Percentiles rank a stretch among this genome's conserved stretches.
Conservation (phyloP, 2,329 filamentous ascomycete species). For the Didymella sp. region DNA sequence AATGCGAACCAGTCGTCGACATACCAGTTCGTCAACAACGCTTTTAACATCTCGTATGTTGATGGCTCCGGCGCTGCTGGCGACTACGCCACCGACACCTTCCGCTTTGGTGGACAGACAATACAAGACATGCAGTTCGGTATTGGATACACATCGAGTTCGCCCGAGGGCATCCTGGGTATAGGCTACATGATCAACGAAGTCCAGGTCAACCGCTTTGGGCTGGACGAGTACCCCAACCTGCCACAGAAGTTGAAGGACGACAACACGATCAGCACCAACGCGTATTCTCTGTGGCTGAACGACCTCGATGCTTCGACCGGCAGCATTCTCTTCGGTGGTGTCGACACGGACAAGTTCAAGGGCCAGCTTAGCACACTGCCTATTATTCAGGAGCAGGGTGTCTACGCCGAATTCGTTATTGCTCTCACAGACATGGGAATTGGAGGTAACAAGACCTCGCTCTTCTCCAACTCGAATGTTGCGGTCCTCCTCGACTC, state of each 20-base stretch:
- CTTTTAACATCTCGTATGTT: conserved; percentile 88
- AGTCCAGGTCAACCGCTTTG: conserved; percentile 68
- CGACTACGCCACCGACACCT: conserved; percentile 79
- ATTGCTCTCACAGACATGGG: conserved; percentile 60
- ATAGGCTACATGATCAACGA: conserved; percentile 85
- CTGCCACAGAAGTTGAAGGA: conserved; percentile 70
- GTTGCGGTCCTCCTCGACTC: conserved; percentile 74
- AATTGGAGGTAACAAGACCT: conserved; percentile 51
- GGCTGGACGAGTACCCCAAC: conserved; percentile 61
- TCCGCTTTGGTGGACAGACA: conserved; percentile 64
- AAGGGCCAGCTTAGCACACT: conserved; percentile 67
- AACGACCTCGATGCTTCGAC: conserved; percentile 66
- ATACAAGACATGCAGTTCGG: conserved; percentile 72
- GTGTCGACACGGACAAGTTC: conserved; percentile 80
- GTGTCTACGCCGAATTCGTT: conserved; percentile 61
- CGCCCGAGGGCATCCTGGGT: conserved; percentile 76
- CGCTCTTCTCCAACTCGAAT: conserved; percentile 52
- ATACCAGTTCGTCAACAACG: conserved; percentile 73
- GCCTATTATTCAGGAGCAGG: conserved; percentile 60
- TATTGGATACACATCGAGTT: conserved; percentile 69
- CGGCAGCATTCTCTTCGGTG: conserved; percentile 79
- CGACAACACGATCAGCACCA: conserved; percentile 66
- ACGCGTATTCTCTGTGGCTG: conserved; percentile 73
- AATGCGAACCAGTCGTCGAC: conserved; percentile 74
- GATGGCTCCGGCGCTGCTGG: conserved; percentile 79